Evolutionary conservation across 192 early-diverging fungal genomes (phyloP).

Genomic region (Geranomyces variabilis): DNA sequence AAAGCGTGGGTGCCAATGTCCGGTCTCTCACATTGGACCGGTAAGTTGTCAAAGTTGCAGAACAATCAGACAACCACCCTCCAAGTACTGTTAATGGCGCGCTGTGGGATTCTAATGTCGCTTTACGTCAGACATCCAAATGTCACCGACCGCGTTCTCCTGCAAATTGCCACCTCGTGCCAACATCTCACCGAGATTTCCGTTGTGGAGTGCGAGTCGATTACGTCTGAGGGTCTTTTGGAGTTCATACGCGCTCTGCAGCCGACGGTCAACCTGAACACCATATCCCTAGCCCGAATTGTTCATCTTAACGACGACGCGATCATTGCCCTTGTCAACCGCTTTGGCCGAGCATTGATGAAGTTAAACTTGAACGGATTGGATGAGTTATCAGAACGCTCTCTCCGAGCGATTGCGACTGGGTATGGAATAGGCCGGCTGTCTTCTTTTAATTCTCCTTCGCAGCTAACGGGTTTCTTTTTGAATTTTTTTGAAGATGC

Average conservation of each 20-base stretch:
- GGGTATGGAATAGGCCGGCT: slow-evolving; percentile 2
- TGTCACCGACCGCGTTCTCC: no score
- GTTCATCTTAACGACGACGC: slow-evolving; percentile 65
- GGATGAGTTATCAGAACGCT: slow-evolving; percentile 63
- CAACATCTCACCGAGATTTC: slow-evolving; percentile 61
- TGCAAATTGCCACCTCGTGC: slow-evolving; percentile 57
- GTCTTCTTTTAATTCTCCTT: neutral
- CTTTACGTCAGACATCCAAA: no score
- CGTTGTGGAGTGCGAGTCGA: slow-evolving; percentile 60
- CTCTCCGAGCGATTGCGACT: slow-evolving; percentile 54
- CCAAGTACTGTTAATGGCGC: no score
- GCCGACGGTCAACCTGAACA: slow-evolving; percentile 40
- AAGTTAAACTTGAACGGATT: slow-evolving; percentile 71
- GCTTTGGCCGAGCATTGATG: slow-evolving; percentile 60
- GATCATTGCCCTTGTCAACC: slow-evolving; percentile 58
- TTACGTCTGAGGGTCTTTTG: slow-evolving; percentile 63
- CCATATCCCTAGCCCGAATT: slow-evolving; percentile 68
- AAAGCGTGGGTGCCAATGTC: slow-evolving; percentile 50
- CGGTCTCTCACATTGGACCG: slow-evolving; percentile 57
- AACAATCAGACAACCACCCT: no score
- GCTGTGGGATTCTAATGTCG: no score
- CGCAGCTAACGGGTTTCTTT: neutral
- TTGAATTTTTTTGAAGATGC: neutral
- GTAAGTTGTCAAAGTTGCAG: no score
- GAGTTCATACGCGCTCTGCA: slow-evolving; percentile 50